Evolutionary conservation across 2,329 filamentous ascomycete genomes (phyloP), one percentile per base, ranked within the genome.

Genomic region (Delphinella strobiligena): DNA sequence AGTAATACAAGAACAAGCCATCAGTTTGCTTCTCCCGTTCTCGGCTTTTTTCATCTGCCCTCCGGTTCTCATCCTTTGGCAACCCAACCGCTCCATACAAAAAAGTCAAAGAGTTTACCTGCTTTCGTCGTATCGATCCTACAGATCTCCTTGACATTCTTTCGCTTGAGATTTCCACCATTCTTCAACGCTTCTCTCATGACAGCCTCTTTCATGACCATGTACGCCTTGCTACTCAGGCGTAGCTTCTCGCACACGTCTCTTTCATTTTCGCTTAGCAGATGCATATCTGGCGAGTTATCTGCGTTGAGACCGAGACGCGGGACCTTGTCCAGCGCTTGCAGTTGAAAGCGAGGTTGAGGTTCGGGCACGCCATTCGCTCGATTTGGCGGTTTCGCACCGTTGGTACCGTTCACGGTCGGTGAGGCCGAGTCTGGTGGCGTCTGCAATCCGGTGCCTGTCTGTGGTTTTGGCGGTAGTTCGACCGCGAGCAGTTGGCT

Each of bases 141-240:
- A 55, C 82, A 88, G 18, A 96, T 80, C 54, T 93, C 83, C 55
- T 81, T 83, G 2, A 87, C 87, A 50, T 89, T 80, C 63, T 95
- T 96, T 72, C 91, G 94, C 69, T 94, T 96, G 5, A 98, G 64
- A 10, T 72, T 75, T 1, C 91, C 91, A 43, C 91, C 89, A 43
- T 80, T 79, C 62, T 89, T 91, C 58, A 94, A 75, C 0, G 89
- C 85, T 57, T 96, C 89, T 52, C 85, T 84, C 38, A 96, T 62
- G n/a, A 96, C 69, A 45, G 83, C 79, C 58, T 95, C 87, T 61
- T 98, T 98, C 61, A 96, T 86, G 54, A 86, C 86, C 4, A 95
- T 63, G 59, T 95, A 98, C 1, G 91, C 85, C 64, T 98, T 98
- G 1, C 91, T 91, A 60, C 91, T 82, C 38, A 98, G 65, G 31